Evolutionary conservation across 2,329 filamentous ascomycete genomes (phyloP).

Genomic region (Venturia carpophila): DNA sequence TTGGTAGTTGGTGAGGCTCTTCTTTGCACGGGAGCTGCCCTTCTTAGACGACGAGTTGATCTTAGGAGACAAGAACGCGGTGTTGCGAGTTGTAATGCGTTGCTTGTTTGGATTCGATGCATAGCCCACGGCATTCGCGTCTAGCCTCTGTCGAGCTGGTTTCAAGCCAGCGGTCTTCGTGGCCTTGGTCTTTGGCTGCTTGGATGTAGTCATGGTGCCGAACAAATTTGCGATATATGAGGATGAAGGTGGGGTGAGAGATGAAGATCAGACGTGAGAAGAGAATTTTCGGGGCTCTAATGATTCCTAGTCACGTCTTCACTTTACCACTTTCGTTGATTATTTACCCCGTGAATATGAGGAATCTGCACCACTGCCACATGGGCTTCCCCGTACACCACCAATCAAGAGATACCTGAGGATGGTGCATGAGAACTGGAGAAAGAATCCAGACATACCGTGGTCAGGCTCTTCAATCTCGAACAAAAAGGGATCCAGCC

Average conservation of each 20-base stretch:
- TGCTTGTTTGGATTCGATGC: not conserved
- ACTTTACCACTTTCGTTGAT: not conserved
- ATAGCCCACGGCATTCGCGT: not conserved
- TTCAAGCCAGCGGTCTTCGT: not conserved
- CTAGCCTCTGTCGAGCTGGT: not conserved
- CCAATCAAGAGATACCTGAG: not conserved
- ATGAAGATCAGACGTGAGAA: not conserved
- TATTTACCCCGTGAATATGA: not conserved
- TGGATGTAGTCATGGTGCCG: not conserved
- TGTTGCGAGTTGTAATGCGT: not conserved
- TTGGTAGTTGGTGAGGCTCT: too few species aligned
- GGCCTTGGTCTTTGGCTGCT: not conserved
- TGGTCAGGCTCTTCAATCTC: not conserved
- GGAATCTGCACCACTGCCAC: not conserved
- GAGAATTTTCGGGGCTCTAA: not conserved
- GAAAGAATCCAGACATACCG: not conserved
- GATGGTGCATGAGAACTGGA: not conserved
- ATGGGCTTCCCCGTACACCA: not conserved
- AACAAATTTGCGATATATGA: not conserved
- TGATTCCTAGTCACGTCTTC: not conserved
- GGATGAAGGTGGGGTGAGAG: not conserved
- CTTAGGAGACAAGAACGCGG: not conserved
- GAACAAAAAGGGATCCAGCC: not conserved
- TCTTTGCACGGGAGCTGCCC: too few species aligned
- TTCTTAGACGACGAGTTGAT: not conserved